Evolutionary conservation across 495 filamentous ascomycete genomes (phyloP).

Genomic region (Talaromyces liani): DNA sequence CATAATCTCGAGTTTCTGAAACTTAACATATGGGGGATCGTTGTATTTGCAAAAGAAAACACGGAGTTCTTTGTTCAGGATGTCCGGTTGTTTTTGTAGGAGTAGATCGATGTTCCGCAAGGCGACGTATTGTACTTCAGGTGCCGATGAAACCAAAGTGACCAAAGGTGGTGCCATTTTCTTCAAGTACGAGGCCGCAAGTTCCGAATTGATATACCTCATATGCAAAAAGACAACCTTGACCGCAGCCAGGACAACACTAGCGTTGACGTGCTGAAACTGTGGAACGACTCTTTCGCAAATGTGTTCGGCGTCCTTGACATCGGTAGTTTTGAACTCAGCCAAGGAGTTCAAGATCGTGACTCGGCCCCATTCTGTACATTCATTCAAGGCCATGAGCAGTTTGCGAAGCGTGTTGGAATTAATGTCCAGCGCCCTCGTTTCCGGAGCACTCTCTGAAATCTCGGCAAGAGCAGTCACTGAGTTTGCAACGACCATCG

Average conservation of each 20-base stretch:
- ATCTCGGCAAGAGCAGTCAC: slow-evolving; percentile 94
- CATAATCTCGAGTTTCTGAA: slow-evolving; percentile 98
- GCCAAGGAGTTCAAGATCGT: slow-evolving; percentile 87
- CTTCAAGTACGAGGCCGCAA: slow-evolving; percentile 75
- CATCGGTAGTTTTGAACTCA: slow-evolving; percentile 75
- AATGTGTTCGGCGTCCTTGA: slow-evolving; percentile 97
- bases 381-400: slow-evolving; percentile 95
- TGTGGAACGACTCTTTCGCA: slow-evolving; percentile 94
- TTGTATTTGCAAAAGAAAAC: slow-evolving; percentile 99
- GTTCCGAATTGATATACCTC: slow-evolving; percentile 70
- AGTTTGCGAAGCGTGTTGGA: slow-evolving; percentile 82
- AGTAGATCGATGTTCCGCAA: slow-evolving; percentile 92
- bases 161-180: slow-evolving; percentile 98
- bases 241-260: slow-evolving; percentile 92
- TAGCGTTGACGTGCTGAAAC: slow-evolving; percentile 97
- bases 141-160: slow-evolving; percentile 88
- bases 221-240: slow-evolving; percentile 98
- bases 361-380: slow-evolving; percentile 97
- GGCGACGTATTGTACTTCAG: slow-evolving; percentile 97
- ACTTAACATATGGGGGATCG: slow-evolving; percentile 94
- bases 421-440: slow-evolving; percentile 74
- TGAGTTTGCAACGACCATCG: slow-evolving; percentile 97
- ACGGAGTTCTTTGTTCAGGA: slow-evolving; percentile 91
- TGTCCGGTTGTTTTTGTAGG: slow-evolving; percentile 90
- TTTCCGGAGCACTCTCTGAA: slow-evolving; percentile 82